Base-by-base conservation (phyloP, 148 eudicot genomes). In the Diospyros kaki region DNA sequence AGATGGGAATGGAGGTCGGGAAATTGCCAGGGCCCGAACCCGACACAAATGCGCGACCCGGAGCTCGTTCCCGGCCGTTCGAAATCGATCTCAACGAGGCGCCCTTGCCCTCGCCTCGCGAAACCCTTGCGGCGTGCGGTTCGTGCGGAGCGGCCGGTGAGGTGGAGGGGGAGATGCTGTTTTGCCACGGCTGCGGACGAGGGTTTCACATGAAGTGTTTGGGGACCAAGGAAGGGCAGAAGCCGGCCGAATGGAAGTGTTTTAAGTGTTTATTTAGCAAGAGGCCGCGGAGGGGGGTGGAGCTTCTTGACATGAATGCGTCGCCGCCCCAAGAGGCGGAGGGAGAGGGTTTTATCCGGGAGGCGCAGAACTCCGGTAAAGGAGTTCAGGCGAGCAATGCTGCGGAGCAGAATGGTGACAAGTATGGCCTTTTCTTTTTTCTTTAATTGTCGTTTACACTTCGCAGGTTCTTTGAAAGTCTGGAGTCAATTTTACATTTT, bases 21-120 rank as follows among this genome's bases (percentile, higher is more conserved):
- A 62, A 73, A 48, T 73, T 54, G 17, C 76, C 28, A 28, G 28
- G 28, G 28, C 28, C 61, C 69, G 55, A 28, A 59, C 56, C 66
- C 44, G 66, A 11, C 8, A 5, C 66, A 66, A 74, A 69, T 69
- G 74, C 48, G 43, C 58, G 12, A 64, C 14, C 70, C 14, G 75
- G 71, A 1, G 40, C 65, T n/a, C 75, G 80, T 9, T 63, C 71
- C 14, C 4, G 52, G 51, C 77, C 75, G 3, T 58, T 80, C 5
- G 72, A 71, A 52, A 80, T 80, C 63, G 83, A 80, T 76, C 83
- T 80, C 38, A 80, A 80, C 61, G 83, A 80, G 58, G 70, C 76
- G 9, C 83, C 83, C 1, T 46, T 74, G 17, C 53, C 76, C 2
- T 80, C 83, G 9, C 83, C 83, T 15, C 83, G 83, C 3, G 82